Evolutionary conservation across 345 rosid species (phyloP).

Genomic region (Brassica napus): DNA sequence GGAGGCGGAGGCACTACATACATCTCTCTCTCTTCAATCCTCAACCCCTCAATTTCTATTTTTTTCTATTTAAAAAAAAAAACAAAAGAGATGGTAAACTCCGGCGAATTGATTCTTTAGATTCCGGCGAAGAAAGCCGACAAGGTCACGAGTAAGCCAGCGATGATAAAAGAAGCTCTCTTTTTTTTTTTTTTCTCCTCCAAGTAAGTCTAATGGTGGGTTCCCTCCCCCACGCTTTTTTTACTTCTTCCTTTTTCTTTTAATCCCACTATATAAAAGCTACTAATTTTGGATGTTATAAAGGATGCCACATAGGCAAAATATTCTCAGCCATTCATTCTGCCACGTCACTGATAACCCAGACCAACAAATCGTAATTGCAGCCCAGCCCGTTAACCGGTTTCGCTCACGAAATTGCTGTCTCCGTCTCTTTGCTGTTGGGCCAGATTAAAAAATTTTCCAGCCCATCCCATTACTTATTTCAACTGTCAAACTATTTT

Average conservation of each 20-base stretch:
- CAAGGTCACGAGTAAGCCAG: constrained; percentile 43
- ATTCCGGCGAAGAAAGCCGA: constrained; percentile 47
- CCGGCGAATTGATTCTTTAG: constrained; percentile 33
- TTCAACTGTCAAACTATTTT: no score
- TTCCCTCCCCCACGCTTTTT: constrained; percentile 4
- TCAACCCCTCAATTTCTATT: constrained; percentile 20
- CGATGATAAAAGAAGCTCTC: constrained; percentile 26
- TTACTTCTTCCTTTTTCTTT: background rate
- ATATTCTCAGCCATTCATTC: no score
- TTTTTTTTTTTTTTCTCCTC: constrained; percentile 9
- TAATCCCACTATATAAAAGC: no score
- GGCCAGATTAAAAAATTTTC: no score
- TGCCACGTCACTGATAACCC: no score
- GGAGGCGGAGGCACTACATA: constrained; percentile 89
- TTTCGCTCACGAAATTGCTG: no score
- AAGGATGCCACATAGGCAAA: no score
- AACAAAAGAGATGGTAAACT: constrained; percentile 26
- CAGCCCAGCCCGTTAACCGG: no score
- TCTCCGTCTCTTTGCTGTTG: no score
- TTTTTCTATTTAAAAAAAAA: background rate
- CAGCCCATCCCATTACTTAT: no score
- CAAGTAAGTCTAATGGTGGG: constrained; percentile 30
- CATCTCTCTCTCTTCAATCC: constrained; percentile 48
- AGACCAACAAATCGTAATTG: no score
- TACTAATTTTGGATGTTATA: no score